Conservation (phyloP, 345 rosid genomes). For the Citrus inodora region DNA sequence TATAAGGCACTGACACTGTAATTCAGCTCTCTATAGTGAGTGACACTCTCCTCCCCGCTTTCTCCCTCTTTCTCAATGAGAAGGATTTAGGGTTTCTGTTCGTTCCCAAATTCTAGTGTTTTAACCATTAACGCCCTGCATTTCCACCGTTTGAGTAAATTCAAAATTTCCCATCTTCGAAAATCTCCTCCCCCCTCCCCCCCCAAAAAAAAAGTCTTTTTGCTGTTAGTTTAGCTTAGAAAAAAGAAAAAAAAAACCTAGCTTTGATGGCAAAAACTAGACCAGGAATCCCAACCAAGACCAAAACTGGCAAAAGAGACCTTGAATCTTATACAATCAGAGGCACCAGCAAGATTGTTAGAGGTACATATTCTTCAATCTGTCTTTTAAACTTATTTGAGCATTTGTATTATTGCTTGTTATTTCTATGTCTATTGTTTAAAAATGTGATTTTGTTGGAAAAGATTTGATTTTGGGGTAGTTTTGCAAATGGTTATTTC, state of each 20-base stretch:
- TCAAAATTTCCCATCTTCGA: neutral
- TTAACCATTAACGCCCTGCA: neutral
- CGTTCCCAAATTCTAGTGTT: neutral
- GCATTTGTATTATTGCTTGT: neutral
- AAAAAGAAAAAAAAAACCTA: slow-evolving; percentile 9
- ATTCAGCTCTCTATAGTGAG: neutral
- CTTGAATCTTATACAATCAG: slow-evolving; percentile 60
- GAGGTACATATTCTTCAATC: slow-evolving; percentile 31
- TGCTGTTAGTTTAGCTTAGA: neutral
- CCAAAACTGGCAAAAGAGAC: slow-evolving; percentile 46
- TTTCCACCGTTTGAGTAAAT: neutral
- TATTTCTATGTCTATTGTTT: neutral
- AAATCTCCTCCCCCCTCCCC: neutral
- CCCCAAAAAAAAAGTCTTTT: neutral
- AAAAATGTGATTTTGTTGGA: neutral
- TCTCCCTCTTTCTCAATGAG: slow-evolving; percentile 9
- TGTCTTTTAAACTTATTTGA: neutral
- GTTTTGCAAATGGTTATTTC: slow-evolving; percentile 1
- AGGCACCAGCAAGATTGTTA: slow-evolving; percentile 65
- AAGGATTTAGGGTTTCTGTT: slow-evolving; percentile 33
- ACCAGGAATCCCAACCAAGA: slow-evolving; percentile 50
- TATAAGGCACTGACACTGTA: neutral
- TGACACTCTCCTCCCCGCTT: neutral
- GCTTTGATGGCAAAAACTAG: slow-evolving; percentile 76
- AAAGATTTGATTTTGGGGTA: neutral